Evolutionary conservation across 352 stramenopile genomes (phyloP).

Genomic region (Halophytophthora batemanensis): DNA sequence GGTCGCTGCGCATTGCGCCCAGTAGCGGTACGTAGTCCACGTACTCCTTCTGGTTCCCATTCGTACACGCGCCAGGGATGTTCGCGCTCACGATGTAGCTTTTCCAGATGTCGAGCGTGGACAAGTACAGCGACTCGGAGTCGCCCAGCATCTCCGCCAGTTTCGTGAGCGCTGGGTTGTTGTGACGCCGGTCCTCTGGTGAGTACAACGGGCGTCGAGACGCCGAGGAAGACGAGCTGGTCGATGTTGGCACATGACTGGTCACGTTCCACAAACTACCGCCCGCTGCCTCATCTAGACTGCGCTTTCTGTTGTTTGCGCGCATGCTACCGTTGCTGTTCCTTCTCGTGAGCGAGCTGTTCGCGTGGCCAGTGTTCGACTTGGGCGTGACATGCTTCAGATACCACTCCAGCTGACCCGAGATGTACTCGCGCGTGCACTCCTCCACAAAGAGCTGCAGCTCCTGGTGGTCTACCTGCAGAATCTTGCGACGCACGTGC

Average conservation of each 20-base stretch:
- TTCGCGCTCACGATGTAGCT: conserved; percentile 66
- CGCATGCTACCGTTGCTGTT: conserved; percentile 24
- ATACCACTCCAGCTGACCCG: conserved; percentile 68
- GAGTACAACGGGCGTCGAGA: conserved; percentile 30
- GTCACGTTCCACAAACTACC: conserved; percentile 63
- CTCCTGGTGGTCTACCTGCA: conserved; percentile 66
- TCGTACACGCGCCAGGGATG: conserved; percentile 58
- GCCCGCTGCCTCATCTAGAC: conserved; percentile 26
- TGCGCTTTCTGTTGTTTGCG: conserved; percentile 27
- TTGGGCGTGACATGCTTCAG: conserved; percentile 35
- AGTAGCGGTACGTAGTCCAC: conserved; percentile 83
- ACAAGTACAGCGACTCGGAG: conserved; percentile 76
- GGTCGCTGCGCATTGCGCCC: conserved; percentile 69
- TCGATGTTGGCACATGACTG: conserved; percentile 61
- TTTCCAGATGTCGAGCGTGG: conserved; percentile 77
- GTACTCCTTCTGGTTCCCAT: conserved; percentile 71
- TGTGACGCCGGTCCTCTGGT: conserved; percentile 66
- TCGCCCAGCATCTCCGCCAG: conserved; percentile 81
- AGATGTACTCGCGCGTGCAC: conserved; percentile 72
- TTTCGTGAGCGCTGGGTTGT: conserved; percentile 60
- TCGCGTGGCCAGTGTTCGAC: conserved; percentile 7
- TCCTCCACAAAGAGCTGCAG: conserved; percentile 73
- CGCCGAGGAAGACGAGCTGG: conserved; percentile 15
- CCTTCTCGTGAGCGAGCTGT: conserved; percentile 14
- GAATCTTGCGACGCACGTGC: conserved; percentile 80